Evolutionary conservation across 371 early-diverging fungal genomes (phyloP).

Genomic region (Mucor mucedo): DNA sequence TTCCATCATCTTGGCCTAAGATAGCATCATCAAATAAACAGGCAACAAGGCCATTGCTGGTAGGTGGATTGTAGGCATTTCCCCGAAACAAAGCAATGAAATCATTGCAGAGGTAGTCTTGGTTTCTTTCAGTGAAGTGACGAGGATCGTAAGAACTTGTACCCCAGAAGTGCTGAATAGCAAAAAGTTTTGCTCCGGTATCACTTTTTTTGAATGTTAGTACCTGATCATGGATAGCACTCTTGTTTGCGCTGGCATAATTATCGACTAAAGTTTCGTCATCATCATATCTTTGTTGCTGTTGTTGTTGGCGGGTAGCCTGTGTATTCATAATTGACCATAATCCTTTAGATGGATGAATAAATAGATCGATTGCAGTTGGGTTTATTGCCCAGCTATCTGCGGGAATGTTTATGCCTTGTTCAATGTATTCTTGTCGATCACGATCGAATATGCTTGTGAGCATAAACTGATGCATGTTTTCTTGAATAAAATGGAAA

Average conservation of each 20-base stretch:
- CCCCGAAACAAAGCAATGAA: constrained; percentile 79
- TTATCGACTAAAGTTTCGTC: constrained; percentile 41
- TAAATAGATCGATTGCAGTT: constrained; percentile 43
- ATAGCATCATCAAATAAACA: constrained; percentile 75
- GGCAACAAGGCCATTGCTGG: constrained; percentile 78
- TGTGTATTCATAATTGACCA: constrained; percentile 62
- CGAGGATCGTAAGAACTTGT: constrained; percentile 74
- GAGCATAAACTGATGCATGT: constrained; percentile 68
- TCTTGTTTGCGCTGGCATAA: constrained; percentile 45
- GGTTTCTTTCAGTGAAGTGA: constrained; percentile 72
- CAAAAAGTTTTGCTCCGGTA: constrained; percentile 57
- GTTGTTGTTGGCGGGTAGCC: constrained; percentile 37
- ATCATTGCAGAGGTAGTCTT: constrained; percentile 76
- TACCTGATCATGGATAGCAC: constrained; percentile 23
- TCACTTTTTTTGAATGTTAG: constrained; percentile 47
- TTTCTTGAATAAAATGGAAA: constrained; percentile 83
- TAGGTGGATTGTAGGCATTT: constrained; percentile 47
- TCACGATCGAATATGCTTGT: constrained; percentile 64
- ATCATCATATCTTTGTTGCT: constrained; percentile 37
- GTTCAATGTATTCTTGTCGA: constrained; percentile 47
- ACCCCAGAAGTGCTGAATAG: constrained; percentile 81
- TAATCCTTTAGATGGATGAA: constrained; percentile 57
- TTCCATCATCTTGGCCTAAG: constrained; percentile 67
- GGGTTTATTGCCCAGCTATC: constrained; percentile 37
- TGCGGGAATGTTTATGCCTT: constrained; percentile 50